Percentiles rank a stretch among this genome's conserved stretches.
Evolutionary conservation across 2,329 filamentous ascomycete species (phyloP).

Genomic region (Paraphaeosphaeria minitans): DNA sequence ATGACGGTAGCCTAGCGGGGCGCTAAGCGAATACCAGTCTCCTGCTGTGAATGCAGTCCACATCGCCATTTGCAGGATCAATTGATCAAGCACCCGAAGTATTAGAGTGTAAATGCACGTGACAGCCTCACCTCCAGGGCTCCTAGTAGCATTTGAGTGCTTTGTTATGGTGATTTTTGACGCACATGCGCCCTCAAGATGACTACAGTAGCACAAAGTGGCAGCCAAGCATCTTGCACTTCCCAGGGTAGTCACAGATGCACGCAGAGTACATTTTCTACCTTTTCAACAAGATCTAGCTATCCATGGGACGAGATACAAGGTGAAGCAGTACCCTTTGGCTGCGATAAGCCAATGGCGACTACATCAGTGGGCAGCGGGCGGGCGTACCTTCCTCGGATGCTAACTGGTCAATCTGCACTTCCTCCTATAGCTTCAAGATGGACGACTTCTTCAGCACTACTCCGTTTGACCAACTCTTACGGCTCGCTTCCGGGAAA

Average conservation of each 20-base stretch:
- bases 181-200: too few species aligned
- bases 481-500: constrained; percentile 13
- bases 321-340: background rate
- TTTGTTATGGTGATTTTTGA: background rate
- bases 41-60: too few species aligned
- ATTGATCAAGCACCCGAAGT: too few species aligned
- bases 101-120: too few species aligned
- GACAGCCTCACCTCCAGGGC: too few species aligned
- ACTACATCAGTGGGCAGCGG: background rate
- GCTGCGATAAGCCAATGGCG: constrained; percentile 6
- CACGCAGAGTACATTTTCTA: background rate
- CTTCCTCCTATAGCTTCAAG: background rate
- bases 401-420: background rate
- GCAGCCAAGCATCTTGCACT: constrained; percentile 2
- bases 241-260: background rate
- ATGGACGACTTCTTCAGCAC: constrained; percentile 11
- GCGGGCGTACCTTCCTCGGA: background rate
- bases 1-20: too few species aligned
- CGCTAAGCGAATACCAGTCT: too few species aligned
- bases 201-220: background rate
- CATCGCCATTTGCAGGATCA: too few species aligned
- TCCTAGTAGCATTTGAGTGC: background rate
- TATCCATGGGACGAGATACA: background rate
- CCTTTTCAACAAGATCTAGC: background rate
- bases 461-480: constrained; percentile 17